Conservation (phyloP, 805 yeast species). For the Monosporozyma aquatica region DNA sequence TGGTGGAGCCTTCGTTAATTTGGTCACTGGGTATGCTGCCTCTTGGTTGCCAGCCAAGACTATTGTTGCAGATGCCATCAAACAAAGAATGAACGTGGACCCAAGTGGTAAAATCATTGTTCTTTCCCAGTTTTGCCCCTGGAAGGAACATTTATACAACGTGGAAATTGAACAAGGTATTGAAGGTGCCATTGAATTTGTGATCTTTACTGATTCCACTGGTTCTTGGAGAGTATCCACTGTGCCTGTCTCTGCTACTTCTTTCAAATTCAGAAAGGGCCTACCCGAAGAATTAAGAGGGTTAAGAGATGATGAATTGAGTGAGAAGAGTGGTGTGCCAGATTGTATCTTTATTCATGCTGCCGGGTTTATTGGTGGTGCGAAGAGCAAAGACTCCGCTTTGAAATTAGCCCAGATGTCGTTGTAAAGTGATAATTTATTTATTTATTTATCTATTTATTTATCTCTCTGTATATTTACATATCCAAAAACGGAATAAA, state of each 20-base stretch:
- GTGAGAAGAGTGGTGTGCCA: constrained; percentile 64
- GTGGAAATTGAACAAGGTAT: constrained; percentile 55
- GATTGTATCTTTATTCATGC: constrained; percentile 93
- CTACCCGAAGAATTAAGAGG: constrained; percentile 93
- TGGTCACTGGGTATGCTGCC: constrained; percentile 62
- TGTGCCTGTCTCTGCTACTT: constrained; percentile 68
- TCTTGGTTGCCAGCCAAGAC: constrained; percentile 89
- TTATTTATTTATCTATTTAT: too few species aligned
- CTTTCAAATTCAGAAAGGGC: constrained; percentile 79
- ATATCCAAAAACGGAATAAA: too few species aligned
- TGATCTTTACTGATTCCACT: constrained; percentile 68
- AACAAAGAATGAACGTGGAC: constrained; percentile 49
- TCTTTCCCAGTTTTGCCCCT: constrained; percentile 73
- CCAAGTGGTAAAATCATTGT: constrained; percentile 63
- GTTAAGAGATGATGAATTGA: constrained; percentile 77
- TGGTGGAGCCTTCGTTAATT: constrained; percentile 68
- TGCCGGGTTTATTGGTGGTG: constrained; percentile 96
- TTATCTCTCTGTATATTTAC: not conserved
- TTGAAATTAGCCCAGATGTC: constrained; percentile 56
- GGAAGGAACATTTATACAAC: constrained; percentile 86
- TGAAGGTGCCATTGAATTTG: constrained; percentile 57
- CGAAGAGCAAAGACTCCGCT: constrained; percentile 69
- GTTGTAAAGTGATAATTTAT: constrained; percentile 12
- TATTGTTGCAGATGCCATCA: constrained; percentile 64
- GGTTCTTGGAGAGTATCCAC: constrained; percentile 81